Base-by-base conservation (phyloP, 768 basidiomycete species). In the Mrakia blollopis region DNA sequence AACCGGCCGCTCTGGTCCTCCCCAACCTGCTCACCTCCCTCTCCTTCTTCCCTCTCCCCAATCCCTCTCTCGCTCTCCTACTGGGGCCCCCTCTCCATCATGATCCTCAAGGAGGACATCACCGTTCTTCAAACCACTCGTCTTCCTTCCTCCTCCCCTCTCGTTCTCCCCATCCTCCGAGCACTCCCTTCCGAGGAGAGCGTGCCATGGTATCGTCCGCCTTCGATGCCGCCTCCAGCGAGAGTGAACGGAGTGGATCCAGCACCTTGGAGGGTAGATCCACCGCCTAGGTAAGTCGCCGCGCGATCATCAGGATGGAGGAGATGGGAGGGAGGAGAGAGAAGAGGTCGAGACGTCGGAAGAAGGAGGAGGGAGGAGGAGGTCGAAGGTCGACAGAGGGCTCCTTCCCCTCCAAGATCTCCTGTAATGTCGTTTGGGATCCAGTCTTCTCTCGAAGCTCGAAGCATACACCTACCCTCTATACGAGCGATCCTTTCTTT, bases 21-120 rank as follows among this genome's bases (percentile, higher is more conserved):
- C 35, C 7, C 32, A 25, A 39, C 35, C 65, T 68, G 65, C 65
- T 41, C 37, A 18, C 37, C 6, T 23, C 25, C 37, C 6, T 13
- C 18, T 23, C 39, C 37, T 25, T 7, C 37, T 25, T 35, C 62
- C 32, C 63, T 30, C 35, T 23, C 25, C 44, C 23, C 65, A 39
- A 23, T 25, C 37, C 65, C 4, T 68, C 63, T 35, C 65, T 39
- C 39, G 18, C 37, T 37, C 37, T 11, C 10, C 47, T 18, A 25
- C 39, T 68, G 35, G 37, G 7, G 39, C 7, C 37, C 25, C 1
- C 35, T 25, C 39, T n/a, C 14, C 65, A 37, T 39, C 65, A 68
- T 68, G 65, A 68, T 68, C 35, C 65, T 68, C 25, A 68, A 68
- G 37, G 65, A 68, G 65, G 65, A 68, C 65, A 68, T 68, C 65